phyloP scores from a whole-genome alignment of 305 asterid species.

The Rubia tinctorum region DNA sequence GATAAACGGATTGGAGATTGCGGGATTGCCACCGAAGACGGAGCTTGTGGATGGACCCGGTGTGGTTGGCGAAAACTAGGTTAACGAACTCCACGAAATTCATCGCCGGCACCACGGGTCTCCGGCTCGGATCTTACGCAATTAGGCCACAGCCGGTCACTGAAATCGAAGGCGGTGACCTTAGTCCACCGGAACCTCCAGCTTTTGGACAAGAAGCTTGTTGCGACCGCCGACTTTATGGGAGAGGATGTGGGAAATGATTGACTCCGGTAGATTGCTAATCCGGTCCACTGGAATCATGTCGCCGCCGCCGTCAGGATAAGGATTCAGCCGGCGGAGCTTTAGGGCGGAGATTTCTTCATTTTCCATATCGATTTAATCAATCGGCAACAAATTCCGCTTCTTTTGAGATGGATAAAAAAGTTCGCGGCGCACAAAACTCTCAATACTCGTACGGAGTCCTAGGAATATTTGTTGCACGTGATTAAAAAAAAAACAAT shows the following conservation, averaged over 20 bases:
- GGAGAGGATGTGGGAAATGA: not conserved
- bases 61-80: constrained; percentile 26
- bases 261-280: not conserved
- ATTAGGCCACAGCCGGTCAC: not conserved
- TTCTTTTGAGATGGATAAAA: too few relatives aligned
- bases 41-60: not conserved
- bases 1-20: not conserved
- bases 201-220: not conserved
- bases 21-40: not conserved
- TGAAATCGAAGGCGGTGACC: not conserved
- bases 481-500: too few relatives aligned
- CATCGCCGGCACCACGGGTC: not conserved
- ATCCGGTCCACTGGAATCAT: not conserved
- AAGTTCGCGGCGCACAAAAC: too few relatives aligned
- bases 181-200: not conserved
- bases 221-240: not conserved
- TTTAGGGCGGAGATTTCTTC: not conserved
- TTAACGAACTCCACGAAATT: too few relatives aligned
- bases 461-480: too few relatives aligned
- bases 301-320: not conserved
- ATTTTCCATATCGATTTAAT: not conserved
- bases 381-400: too few relatives aligned
- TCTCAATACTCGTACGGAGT: too few relatives aligned
- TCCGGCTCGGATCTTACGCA: not conserved
- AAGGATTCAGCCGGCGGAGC: not conserved